Evolutionary conservation across 345 rosid genomes (phyloP).

Genomic region (Noccaea caerulescens): DNA sequence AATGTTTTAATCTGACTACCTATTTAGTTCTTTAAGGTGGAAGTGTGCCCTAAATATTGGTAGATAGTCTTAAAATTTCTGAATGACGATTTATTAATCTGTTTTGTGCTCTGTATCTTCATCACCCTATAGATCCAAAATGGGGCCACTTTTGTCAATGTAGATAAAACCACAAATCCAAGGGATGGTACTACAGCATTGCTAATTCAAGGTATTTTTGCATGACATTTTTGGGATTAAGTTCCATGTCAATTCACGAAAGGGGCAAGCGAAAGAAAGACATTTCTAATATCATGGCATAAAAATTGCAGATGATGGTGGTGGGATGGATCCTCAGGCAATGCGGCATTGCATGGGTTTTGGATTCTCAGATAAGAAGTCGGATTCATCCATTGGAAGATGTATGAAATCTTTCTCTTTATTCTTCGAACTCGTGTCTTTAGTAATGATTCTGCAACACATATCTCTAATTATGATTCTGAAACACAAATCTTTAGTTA

Average conservation of each 20-base stretch:
- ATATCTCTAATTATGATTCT: conserved; percentile 26
- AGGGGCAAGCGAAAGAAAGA: conserved; percentile 13
- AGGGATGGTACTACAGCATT: conserved; percentile 75
- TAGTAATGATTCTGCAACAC: conserved; percentile 11
- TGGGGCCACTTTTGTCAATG: conserved; percentile 93
- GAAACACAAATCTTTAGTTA: conserved; percentile 15
- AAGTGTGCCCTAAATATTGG: conserved; percentile 19
- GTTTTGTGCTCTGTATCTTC: conserved; percentile 43
- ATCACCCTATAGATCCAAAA: conserved; percentile 77
- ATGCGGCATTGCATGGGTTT: conserved; percentile 91
- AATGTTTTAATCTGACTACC: conserved; percentile 7
- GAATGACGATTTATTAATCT: conserved; percentile 35
- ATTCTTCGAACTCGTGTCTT: conserved; percentile 34
- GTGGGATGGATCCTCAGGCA: conserved; percentile 95
- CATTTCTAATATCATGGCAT: conserved; percentile 11
- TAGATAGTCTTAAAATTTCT: conserved; percentile 27
- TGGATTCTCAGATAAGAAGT: conserved; percentile 92
- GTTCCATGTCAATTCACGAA: conserved; percentile 6
- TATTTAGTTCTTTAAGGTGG: conserved; percentile 32
- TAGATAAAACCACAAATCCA: conserved; percentile 79
- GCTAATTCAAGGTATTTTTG: conserved; percentile 73
- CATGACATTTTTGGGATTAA: conserved; percentile 23
- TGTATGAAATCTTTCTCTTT: conserved; percentile 51
- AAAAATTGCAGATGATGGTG: conserved; percentile 76
- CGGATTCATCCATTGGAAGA: conserved; percentile 77